These are phyloP conservation scores for Magnaporthiopsis rhizophila DNA, from an alignment of 2,329 filamentous ascomycete genomes.

Conservation along the genomic window DNA sequence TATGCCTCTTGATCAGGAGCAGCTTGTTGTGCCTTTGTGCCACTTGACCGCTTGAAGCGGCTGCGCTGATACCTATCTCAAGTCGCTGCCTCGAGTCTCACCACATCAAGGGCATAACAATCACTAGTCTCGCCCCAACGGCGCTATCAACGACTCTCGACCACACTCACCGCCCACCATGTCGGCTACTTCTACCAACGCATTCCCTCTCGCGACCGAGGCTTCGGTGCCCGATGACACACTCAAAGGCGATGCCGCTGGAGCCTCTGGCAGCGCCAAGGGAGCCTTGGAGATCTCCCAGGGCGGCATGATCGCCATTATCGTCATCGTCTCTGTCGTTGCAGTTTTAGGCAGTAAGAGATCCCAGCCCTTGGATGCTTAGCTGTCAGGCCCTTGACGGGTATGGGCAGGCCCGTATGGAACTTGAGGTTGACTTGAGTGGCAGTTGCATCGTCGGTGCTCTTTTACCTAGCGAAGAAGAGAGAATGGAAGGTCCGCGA, in stretches of 20 bases:
- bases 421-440: not conserved
- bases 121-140: not conserved
- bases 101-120: not conserved
- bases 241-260: slow-evolving; percentile 39
- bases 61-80: not conserved
- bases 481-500: slow-evolving; percentile 74
- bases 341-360: slow-evolving; percentile 58
- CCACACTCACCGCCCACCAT: slow-evolving; percentile 21
- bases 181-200: slow-evolving; percentile 24
- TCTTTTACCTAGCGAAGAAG: slow-evolving; percentile 79
- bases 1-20: not conserved
- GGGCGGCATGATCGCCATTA: slow-evolving; percentile 65
- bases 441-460: slow-evolving; percentile 53
- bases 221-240: slow-evolving; percentile 25
- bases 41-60: slow-evolving; percentile 2
- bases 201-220: slow-evolving; percentile 37
- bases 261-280: slow-evolving; percentile 56
- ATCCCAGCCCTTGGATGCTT: slow-evolving; percentile 3
- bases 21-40: slow-evolving; percentile 1
- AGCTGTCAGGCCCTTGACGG: not conserved
- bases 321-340: slow-evolving; percentile 60
- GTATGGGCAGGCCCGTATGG: not conserved
- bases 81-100: not conserved
- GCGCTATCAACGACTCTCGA: not conserved
- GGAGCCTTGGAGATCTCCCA: slow-evolving; percentile 57